Base-by-base conservation (phyloP, 371 early-diverging fungal genomes). In the Rhizopus microsporus region DNA sequence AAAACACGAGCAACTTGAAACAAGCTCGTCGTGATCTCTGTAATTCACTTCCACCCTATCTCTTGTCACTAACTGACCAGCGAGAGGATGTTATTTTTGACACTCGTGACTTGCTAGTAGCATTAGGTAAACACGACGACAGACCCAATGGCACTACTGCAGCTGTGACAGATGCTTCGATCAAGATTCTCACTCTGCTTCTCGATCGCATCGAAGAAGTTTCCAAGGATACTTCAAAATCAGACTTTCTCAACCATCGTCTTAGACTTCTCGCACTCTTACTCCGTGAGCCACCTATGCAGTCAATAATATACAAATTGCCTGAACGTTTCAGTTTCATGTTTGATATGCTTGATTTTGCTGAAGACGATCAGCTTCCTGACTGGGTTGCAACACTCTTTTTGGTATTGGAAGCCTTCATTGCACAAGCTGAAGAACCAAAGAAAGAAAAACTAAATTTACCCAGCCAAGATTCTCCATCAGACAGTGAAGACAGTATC, bases 41-140 rank as follows among this genome's bases (percentile, higher is more conserved):
- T 30, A 72, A 65, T 4, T 69, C 74, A 12, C 65, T 88, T 31
- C 78, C 85, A 4, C 57, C 68, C 1, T 62, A 84, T 3, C 63
- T 81, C 0, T 65, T 93, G 12, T 77, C 76, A 8, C 60, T 95
- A 23, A 65, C 89, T 1, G 88, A 88, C 61, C 61, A 78, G 47
- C 75, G 86, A 46, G 86, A 88, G 16, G 88, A 88, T 57, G 64
- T 82, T 1, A 81, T 90, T 15, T 87, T 90, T 62, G 81, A 83
- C 45, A 69, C 91, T 30, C 88, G 89, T 34, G 91, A 91, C 40
- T 68, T 91, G 17, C 63, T 86, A 6, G 74, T 77, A 0, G 54
- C 84, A 3, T 51, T 86, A 7, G 65, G 77, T 43, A 83, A 86
- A 54, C 75, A 74, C 16, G 80, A 86, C n/a, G 56, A 52, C 3